Evolutionary conservation across 331 rosid genomes (phyloP).

Genomic region (Quercus tomentella): DNA sequence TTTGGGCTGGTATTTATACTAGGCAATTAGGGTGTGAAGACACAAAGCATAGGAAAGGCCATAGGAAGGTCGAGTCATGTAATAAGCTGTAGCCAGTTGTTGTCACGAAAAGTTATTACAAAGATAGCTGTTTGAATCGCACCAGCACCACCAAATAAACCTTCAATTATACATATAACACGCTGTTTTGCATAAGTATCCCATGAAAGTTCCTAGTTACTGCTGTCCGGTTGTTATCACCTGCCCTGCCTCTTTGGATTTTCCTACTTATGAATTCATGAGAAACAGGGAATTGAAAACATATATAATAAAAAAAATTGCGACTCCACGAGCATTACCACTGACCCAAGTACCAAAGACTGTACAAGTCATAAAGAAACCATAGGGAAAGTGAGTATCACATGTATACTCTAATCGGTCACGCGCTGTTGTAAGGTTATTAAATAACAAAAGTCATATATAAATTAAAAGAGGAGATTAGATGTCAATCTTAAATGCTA

Average conservation of each 20-base stretch:
- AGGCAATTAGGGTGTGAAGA: not conserved
- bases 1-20: not conserved
- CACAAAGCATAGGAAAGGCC: not conserved
- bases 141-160: not conserved
- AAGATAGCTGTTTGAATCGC: not conserved
- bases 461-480: too few species aligned
- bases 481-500: too few species aligned
- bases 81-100: not conserved
- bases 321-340: not conserved
- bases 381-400: not conserved
- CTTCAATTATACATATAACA: not conserved
- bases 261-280: not conserved
- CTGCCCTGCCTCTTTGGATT: too few species aligned
- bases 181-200: not conserved
- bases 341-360: too few species aligned
- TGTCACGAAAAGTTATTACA: not conserved
- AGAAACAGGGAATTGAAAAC: not conserved
- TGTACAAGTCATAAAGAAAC: not conserved
- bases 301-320: not conserved
- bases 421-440: too few species aligned
- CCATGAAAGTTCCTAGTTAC: too few species aligned
- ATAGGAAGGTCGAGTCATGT: not conserved
- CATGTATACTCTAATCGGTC: not conserved
- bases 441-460: too few species aligned
- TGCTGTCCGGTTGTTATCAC: not conserved